Evolutionary conservation across 805 yeast genomes (phyloP).

Genomic region (Teunomyces atbi): DNA sequence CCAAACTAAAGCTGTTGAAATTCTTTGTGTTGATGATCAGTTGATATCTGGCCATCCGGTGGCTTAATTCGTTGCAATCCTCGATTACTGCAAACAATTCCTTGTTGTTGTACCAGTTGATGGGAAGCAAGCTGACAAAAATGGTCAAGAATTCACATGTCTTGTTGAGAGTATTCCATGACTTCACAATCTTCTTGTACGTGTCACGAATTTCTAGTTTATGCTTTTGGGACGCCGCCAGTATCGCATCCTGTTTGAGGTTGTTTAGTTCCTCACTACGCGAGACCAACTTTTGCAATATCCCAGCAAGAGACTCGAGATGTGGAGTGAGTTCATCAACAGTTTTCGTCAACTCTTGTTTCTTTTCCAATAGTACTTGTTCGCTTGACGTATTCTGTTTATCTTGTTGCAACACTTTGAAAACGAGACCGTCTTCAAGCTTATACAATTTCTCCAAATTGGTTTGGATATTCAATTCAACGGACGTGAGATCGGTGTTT

Average conservation of each 20-base stretch:
- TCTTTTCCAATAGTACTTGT: not conserved
- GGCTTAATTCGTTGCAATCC: slow-evolving; percentile 25
- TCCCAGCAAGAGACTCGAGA: not conserved
- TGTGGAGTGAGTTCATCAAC: not conserved
- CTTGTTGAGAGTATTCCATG: slow-evolving; percentile 18
- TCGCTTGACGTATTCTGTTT: not conserved
- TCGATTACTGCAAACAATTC: slow-evolving; percentile 24
- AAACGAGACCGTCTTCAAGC: slow-evolving; percentile 10
- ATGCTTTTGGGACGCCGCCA: not conserved
- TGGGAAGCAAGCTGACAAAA: slow-evolving; percentile 31
- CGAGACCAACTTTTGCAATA: not conserved
- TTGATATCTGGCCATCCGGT: slow-evolving; percentile 18
- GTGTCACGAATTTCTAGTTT: not conserved
- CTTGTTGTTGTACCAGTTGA: slow-evolving; percentile 37
- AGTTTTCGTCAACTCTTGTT: not conserved
- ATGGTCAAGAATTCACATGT: slow-evolving; percentile 31
- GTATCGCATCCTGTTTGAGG: not conserved
- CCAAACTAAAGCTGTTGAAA: slow-evolving; percentile 12
- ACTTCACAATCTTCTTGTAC: slow-evolving; percentile 12
- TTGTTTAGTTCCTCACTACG: slow-evolving; percentile 5
- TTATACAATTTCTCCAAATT: slow-evolving; percentile 20
- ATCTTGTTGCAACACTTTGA: slow-evolving; percentile 14
- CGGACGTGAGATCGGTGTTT: slow-evolving; percentile 22
- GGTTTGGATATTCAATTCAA: slow-evolving; percentile 24
- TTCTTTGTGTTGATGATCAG: slow-evolving; percentile 15